Evolutionary conservation across 1,284 basidiomycete species (phyloP).

Genomic region (Cutaneotrichosporon curvatum): DNA sequence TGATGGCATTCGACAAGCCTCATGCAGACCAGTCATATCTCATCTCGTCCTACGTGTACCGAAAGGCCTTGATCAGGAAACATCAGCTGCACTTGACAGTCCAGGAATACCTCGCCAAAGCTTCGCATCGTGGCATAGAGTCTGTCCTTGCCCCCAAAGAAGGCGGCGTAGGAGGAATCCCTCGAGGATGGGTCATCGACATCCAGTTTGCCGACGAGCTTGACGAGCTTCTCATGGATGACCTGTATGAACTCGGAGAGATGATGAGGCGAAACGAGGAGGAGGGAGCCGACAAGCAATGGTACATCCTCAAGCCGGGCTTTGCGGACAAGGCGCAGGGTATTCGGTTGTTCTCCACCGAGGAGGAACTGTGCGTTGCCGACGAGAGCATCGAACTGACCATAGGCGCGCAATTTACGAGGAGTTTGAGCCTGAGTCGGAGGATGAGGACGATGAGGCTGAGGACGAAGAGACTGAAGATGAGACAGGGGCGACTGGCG

Average conservation of each 20-base stretch:
- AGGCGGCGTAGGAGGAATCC: slow-evolving; percentile 51
- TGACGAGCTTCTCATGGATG: slow-evolving; percentile 88
- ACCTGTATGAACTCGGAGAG: slow-evolving; percentile 77
- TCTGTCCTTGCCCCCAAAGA: slow-evolving; percentile 8
- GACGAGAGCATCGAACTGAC: not conserved
- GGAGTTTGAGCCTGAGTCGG: slow-evolving; percentile 63
- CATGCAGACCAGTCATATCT: slow-evolving; percentile 51
- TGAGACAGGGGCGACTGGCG: slow-evolving; percentile 51
- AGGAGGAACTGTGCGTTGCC: slow-evolving; percentile 56
- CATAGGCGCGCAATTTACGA: slow-evolving; percentile 63
- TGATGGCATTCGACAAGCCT: slow-evolving; percentile 67
- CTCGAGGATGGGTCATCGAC: slow-evolving; percentile 80
- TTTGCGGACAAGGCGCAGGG: slow-evolving; percentile 97
- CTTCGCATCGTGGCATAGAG: slow-evolving; percentile 40
- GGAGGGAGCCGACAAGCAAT: slow-evolving; percentile 48
- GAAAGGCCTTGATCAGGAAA: slow-evolving; percentile 90
- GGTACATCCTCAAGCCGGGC: slow-evolving; percentile 95
- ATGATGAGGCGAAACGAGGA: slow-evolving; percentile 52
- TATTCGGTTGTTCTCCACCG: slow-evolving; percentile 80
- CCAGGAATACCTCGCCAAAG: slow-evolving; percentile 66
- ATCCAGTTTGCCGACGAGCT: slow-evolving; percentile 89
- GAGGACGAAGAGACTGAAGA: slow-evolving; percentile 44
- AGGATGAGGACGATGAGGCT: slow-evolving; percentile 48
- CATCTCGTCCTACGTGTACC: slow-evolving; percentile 79
- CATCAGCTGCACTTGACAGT: slow-evolving; percentile 80